A percentile compares a stretch with the other conserved stretches of the same genome.
Conservation (phyloP, 2,329 filamentous ascomycete genomes). For the Zarea fungicola region DNA sequence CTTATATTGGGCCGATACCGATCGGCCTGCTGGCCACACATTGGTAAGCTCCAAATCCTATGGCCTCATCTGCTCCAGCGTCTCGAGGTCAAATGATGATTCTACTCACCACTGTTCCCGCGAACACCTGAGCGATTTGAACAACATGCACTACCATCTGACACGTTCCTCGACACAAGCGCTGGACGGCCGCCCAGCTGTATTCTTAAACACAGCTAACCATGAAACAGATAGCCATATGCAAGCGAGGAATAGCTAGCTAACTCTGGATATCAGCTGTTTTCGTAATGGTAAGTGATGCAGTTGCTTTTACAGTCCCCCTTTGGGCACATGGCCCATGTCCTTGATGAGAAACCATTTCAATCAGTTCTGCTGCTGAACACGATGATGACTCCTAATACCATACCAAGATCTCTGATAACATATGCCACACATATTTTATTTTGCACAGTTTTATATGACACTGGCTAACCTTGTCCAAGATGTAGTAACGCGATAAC, state of each 20-base stretch:
- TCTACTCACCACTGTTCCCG: slow-evolving; percentile 53
- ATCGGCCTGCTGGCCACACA: not conserved
- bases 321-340: slow-evolving; percentile 11
- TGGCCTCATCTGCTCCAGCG: slow-evolving; percentile 4
- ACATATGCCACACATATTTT: slow-evolving; percentile 18
- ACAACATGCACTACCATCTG: slow-evolving; percentile 77
- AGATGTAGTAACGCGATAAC: not conserved
- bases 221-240: too few species aligned
- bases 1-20: not conserved
- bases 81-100: slow-evolving; percentile 44
- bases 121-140: slow-evolving; percentile 56
- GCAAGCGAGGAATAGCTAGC: too few species aligned
- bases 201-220: not conserved
- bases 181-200: not conserved
- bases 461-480: slow-evolving; percentile 4
- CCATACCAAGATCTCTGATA: slow-evolving; percentile 60
- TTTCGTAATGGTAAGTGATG: slow-evolving; percentile 6
- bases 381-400: slow-evolving; percentile 57
- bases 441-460: not conserved
- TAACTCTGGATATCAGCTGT: too few species aligned
- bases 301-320: not conserved
- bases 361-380: slow-evolving; percentile 76
- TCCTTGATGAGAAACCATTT: slow-evolving; percentile 60
- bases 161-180: slow-evolving; percentile 22
- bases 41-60: slow-evolving; percentile 11